These are phyloP conservation scores for Trichoderma guizhouense DNA, from an alignment of 2,329 filamentous ascomycete genomes.

Conservation along the genomic window DNA sequence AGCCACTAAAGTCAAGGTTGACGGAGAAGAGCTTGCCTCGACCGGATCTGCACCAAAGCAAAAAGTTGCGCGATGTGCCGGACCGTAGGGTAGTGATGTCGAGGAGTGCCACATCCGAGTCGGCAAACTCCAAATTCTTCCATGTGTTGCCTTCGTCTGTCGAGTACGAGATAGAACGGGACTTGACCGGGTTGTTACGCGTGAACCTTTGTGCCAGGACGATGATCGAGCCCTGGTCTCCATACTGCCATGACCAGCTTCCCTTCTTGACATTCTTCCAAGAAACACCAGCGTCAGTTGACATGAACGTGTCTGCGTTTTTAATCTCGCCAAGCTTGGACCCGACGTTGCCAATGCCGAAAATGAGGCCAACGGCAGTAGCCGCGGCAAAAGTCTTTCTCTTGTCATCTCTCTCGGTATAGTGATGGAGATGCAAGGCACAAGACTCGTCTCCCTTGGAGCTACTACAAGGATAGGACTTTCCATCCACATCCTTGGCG, in stretches of 20 bases:
- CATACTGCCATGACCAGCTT: slow-evolving; percentile 88
- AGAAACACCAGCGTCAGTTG: slow-evolving; percentile 80
- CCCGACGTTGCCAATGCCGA: slow-evolving; percentile 90
- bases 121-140: slow-evolving; percentile 69
- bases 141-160: slow-evolving; percentile 78
- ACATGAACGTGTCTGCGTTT: slow-evolving; percentile 86
- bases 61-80: slow-evolving; percentile 84
- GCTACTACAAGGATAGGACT: slow-evolving; percentile 65
- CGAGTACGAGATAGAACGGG: slow-evolving; percentile 70
- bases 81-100: slow-evolving; percentile 87
- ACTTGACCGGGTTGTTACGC: slow-evolving; percentile 64
- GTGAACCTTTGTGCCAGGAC: slow-evolving; percentile 75
- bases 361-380: slow-evolving; percentile 85
- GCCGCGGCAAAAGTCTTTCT: slow-evolving; percentile 83
- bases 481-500: slow-evolving; percentile 63
- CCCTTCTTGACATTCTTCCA: slow-evolving; percentile 88
- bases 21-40: slow-evolving; percentile 64
- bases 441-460: slow-evolving; percentile 63
- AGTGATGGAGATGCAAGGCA: slow-evolving; percentile 89
- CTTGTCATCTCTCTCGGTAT: slow-evolving; percentile 82
- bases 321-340: slow-evolving; percentile 60
- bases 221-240: slow-evolving; percentile 90
- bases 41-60: slow-evolving; percentile 72
- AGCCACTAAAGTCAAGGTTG: slow-evolving; percentile 83
- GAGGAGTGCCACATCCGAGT: slow-evolving; percentile 66